A percentile compares a stretch with the other conserved stretches of the same genome.
These are phyloP conservation scores for Plantago elongata DNA, from an alignment of 257 asterid species.

Conservation along the genomic window DNA sequence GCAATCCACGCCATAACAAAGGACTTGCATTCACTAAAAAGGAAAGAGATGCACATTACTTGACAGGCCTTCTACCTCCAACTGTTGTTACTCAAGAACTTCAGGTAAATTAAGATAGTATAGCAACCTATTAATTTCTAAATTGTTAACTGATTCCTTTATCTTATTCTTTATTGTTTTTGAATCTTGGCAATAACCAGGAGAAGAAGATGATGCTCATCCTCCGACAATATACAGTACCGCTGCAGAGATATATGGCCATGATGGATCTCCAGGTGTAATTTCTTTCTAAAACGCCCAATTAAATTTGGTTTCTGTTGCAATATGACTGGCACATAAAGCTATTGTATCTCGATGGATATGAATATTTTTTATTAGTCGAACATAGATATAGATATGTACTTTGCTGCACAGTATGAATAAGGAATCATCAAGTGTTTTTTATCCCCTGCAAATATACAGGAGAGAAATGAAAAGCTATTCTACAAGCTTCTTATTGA, in stretches of 20 bases:
- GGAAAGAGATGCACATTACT: conserved; percentile 88
- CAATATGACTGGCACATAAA: not conserved
- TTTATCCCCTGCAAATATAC: conserved; percentile 16
- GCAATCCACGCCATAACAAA: conserved; percentile 88
- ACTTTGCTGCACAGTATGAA: too few species aligned
- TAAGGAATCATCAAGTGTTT: too few species aligned
- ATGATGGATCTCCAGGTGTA: conserved; percentile 98
- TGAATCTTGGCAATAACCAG: conserved; percentile 22
- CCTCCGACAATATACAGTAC: conserved; percentile 71
- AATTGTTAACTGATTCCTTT: conserved; percentile 1
- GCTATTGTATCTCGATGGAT: not conserved
- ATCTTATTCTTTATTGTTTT: not conserved
- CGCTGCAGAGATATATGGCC: conserved; percentile 82
- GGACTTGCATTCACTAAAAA: conserved; percentile 77
- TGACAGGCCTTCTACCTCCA: conserved; percentile 90
- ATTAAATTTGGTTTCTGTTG: not conserved
- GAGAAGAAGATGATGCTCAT: conserved; percentile 66
- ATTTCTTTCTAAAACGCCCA: not conserved
- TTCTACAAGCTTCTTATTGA: conserved; percentile 89
- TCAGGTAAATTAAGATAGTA: conserved; percentile 50
- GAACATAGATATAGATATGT: too few species aligned
- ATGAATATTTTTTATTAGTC: not conserved
- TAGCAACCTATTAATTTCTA: not conserved
- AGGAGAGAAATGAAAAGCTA: conserved; percentile 89
- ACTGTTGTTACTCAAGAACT: conserved; percentile 62